Evolutionary conservation across 1,139 yeast species (phyloP), one percentile per base, ranked within the genome.

Genomic region (Candida mesenterica): DNA sequence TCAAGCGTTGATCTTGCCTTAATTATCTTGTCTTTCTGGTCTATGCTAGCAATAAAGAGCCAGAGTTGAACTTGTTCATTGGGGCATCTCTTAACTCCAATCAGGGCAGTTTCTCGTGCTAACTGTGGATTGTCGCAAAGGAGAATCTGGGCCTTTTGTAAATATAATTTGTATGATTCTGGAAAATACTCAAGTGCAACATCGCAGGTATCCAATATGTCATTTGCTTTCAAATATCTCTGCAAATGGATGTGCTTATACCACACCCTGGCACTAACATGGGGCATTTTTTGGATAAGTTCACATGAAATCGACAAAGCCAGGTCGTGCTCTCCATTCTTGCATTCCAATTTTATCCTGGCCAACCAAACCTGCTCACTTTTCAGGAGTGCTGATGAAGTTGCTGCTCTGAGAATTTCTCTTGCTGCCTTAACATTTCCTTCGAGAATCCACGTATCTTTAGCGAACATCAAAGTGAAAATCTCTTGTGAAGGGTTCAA

Each of bases 1-100:
- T 88, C 97, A 12, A 89, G 57, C 1, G 75, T 67, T 0, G 96
- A 81, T 38, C 96, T 73, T 0, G 96, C 92, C 40, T 77, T 68
- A 4, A 82, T 72, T 6, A 71, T 64, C 0, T 63, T 63, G 5
- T 71, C 55, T 5, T 55, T 45, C 1, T 70, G 76, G 43, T 82
- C 84, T 2, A 78, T 43, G 1, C 54, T 46, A 0, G 89, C 67
- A n/a, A 79, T 53, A 3, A 62, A 43, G 1, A 77, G 55, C 94
- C 95, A 87, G 5, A 88, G 23, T 5, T 45, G 36, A 1, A 59
- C 46, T 1, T 67, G 53, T 2, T 65, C 62, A 0, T 55, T 33
- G 0, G 82, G 77, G 31, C 81, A 62, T 1, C 47, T 48, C 36
- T 72, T 68, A 0, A 77, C 71, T 0, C 85, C 95, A 2, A 53